Evolutionary conservation across 306 rosid genomes (phyloP).

Genomic region (Lathyrus tuberosus): DNA sequence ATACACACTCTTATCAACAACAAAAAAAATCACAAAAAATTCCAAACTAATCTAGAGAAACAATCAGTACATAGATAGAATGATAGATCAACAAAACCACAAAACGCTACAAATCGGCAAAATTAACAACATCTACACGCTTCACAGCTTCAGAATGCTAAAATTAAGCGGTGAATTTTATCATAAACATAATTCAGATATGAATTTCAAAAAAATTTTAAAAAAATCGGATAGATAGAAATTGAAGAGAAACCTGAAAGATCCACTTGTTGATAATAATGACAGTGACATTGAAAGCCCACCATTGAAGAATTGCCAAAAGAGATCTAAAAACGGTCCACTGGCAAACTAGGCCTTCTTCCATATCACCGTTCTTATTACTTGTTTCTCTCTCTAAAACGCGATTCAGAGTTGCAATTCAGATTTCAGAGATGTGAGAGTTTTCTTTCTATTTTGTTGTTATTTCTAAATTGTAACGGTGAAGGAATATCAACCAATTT

Average conservation of each 20-base stretch:
- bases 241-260: slow-evolving; percentile 62
- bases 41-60: not conserved
- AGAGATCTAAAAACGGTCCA: slow-evolving; percentile 86
- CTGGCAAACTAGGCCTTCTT: slow-evolving; percentile 74
- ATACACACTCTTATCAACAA: not conserved
- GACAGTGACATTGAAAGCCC: slow-evolving; percentile 91
- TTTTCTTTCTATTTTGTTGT: not conserved
- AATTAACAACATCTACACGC: too few relatives aligned
- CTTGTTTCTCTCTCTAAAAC: not conserved
- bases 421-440: not conserved
- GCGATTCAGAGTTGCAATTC: not conserved
- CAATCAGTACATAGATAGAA: not conserved
- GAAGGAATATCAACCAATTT: not conserved
- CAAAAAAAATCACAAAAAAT: slow-evolving; percentile 1
- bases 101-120: not conserved
- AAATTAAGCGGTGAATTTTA: slow-evolving; percentile 2
- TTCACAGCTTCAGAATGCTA: too few relatives aligned
- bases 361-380: slow-evolving; percentile 49
- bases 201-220: not conserved
- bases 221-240: not conserved
- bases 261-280: slow-evolving; percentile 96
- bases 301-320: slow-evolving; percentile 89
- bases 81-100: not conserved
- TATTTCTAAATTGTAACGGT: not conserved
- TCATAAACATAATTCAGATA: slow-evolving; percentile 7